phyloP scores from a whole-genome alignment of 768 basidiomycete species.

The Leucosporidium creatinivorum region DNA sequence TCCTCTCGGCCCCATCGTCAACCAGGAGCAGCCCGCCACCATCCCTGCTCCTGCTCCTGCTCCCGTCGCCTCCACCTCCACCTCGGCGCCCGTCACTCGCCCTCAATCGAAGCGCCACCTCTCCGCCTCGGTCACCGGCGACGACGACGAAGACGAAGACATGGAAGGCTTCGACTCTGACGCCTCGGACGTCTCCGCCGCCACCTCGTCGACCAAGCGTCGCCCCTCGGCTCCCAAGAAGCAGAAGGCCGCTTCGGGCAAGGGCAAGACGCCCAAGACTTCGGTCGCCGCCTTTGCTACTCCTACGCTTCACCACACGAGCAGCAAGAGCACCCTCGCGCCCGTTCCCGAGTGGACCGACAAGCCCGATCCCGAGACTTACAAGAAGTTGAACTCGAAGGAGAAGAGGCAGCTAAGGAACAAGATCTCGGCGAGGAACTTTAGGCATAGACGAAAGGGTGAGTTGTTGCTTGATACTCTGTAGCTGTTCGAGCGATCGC shows the following conservation, averaged over 20 bases:
- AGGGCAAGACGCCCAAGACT: slow-evolving; percentile 3
- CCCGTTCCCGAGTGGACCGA: slow-evolving; percentile 38
- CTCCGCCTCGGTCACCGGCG: neutral
- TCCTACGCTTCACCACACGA: slow-evolving; percentile 24
- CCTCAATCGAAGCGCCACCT: slow-evolving; percentile 14
- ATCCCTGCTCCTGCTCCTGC: neutral
- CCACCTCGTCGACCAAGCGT: neutral
- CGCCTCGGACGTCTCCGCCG: neutral
- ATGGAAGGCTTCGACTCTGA: slow-evolving; percentile 9
- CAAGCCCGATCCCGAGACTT: slow-evolving; percentile 79
- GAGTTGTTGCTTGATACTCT: slow-evolving; percentile 24
- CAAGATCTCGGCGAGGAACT: slow-evolving; percentile 93
- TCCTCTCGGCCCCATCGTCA: neutral
- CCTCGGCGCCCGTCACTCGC: no score
- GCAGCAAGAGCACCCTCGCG: slow-evolving; percentile 12
- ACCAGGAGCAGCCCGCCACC: neutral
- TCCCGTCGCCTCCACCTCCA: neutral
- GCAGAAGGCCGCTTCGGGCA: neutral
- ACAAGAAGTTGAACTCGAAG: slow-evolving; percentile 88
- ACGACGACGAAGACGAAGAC: neutral
- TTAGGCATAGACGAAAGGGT: slow-evolving; percentile 92
- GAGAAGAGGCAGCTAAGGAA: slow-evolving; percentile 94
- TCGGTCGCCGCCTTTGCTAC: slow-evolving; percentile 20
- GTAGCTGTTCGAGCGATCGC: neutral
- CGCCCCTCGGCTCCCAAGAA: slow-evolving; percentile 15